Evolutionary conservation across 2,329 filamentous ascomycete genomes (phyloP).

Genomic region (Scytalidium sp.): DNA sequence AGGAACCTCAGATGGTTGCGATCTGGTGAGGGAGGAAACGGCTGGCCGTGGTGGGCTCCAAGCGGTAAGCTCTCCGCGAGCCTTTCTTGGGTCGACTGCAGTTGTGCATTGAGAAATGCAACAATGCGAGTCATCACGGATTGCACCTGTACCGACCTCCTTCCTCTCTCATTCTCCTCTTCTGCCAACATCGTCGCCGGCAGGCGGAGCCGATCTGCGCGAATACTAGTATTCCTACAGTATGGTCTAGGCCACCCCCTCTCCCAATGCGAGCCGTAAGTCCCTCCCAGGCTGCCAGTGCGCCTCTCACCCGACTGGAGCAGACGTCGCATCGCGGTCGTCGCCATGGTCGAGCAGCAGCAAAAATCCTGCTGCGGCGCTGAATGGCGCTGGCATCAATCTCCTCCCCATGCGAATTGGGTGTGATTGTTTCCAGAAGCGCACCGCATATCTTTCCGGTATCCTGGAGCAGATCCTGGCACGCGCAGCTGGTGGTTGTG

Average conservation of each 20-base stretch:
- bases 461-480: not conserved
- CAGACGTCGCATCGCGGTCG: not conserved
- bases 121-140: not conserved
- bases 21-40: not conserved
- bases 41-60: not conserved
- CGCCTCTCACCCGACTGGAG: not conserved
- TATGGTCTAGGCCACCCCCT: not conserved
- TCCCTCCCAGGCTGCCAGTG: not conserved
- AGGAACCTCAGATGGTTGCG: not conserved
- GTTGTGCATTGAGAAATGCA: not conserved
- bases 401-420: not conserved
- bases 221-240: not conserved
- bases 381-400: not conserved
- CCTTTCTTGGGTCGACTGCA: not conserved
- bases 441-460: not conserved
- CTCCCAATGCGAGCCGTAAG: not conserved
- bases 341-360: too few species aligned
- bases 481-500: not conserved
- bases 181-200: not conserved
- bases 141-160: not conserved
- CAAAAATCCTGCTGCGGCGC: not conserved
- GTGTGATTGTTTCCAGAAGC: not conserved
- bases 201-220: not conserved
- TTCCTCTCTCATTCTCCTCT: too few species aligned
- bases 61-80: not conserved